A percentile compares a stretch with the other conserved stretches of the same genome.
Conservation (phyloP, 345 rosid genomes). For the Streptanthus diversifolius region DNA sequence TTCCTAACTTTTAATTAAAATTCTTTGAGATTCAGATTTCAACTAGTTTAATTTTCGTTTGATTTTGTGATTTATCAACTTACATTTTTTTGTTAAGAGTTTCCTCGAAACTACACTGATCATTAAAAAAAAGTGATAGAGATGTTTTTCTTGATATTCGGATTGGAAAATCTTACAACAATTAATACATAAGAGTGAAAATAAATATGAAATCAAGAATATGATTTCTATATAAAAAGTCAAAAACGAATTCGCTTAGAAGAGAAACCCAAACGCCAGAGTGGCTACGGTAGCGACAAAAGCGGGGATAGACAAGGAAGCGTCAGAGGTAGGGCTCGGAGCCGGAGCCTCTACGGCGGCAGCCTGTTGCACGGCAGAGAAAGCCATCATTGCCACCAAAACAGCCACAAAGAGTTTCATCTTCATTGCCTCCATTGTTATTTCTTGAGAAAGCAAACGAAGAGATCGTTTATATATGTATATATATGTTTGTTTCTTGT, state of each 20-base stretch:
- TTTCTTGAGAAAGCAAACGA: slow-evolving; percentile 5
- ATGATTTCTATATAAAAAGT: slow-evolving; percentile 2
- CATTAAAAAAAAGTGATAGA: background rate
- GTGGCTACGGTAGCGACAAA: slow-evolving; percentile 9
- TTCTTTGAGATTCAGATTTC: background rate
- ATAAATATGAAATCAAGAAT: background rate
- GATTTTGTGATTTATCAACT: background rate
- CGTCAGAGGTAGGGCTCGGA: slow-evolving; percentile 33
- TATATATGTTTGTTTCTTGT: background rate
- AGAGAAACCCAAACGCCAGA: slow-evolving; percentile 27
- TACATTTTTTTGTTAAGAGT: background rate
- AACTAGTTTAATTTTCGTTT: background rate
- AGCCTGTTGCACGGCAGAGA: slow-evolving; percentile 21
- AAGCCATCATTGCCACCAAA: slow-evolving; percentile 23
- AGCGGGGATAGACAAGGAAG: slow-evolving; percentile 17
- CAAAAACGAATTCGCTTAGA: background rate
- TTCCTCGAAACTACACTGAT: background rate
- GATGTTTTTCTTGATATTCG: background rate
- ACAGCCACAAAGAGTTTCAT: slow-evolving; percentile 25
- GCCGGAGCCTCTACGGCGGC: slow-evolving; percentile 35
- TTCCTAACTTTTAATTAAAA: background rate
- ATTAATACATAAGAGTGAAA: background rate
- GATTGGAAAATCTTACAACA: background rate
- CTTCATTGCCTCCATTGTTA: slow-evolving; percentile 25
- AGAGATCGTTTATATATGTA: background rate